Base-by-base conservation (phyloP, 192 early-diverging fungal species). In the Coemansia erecta region DNA sequence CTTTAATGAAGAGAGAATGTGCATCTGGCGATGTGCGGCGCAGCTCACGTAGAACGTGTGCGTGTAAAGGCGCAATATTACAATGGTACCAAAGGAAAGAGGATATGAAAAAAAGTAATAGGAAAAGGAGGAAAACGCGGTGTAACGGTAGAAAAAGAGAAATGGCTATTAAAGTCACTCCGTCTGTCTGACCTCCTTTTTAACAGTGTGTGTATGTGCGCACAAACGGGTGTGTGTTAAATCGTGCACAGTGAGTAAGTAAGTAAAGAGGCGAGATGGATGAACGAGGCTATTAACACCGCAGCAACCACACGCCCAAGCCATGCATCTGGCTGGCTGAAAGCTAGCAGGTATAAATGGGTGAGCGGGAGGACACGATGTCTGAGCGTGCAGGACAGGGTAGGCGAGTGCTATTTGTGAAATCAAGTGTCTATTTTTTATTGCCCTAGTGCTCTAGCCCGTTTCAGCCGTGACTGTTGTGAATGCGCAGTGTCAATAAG, bases 1-100 rank as follows among this genome's bases (percentile, higher is more conserved):
- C 55, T 56, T 56, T 28, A 56, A 44, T 11, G 55, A 56, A 17
- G 42, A 45, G 12, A 56, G 39, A 44, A 56, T 56, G 41, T 56
- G 55, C 55, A 56, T 56, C 23, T 56, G 55, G 19, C 40, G n/a
- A 11, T 33, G 55, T 8, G 41, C 4, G 40, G n/a, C 7, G 24
- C 26, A 31, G 42, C 42, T 43, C 28, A 47, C 4, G 19, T 47
- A 10, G 46, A 21, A 21, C 8, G 6, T 47, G 46, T 47, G 46
- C 19, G 18, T 4, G 21, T 21, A 21, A n/a, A 47, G 17, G 17
- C n/a, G 21, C 21, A 21, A 47, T 47, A 47, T 21, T 19, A 47
- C n/a, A 47, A 47, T 4, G 3, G 46, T 47, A 47, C 7, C 28
- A 31, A 47, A 8, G 19, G 18, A 4, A 47, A 13, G 7, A 40